Evolutionary conservation across 148 eudicot species (phyloP).

Genomic region (Drosera capensis): DNA sequence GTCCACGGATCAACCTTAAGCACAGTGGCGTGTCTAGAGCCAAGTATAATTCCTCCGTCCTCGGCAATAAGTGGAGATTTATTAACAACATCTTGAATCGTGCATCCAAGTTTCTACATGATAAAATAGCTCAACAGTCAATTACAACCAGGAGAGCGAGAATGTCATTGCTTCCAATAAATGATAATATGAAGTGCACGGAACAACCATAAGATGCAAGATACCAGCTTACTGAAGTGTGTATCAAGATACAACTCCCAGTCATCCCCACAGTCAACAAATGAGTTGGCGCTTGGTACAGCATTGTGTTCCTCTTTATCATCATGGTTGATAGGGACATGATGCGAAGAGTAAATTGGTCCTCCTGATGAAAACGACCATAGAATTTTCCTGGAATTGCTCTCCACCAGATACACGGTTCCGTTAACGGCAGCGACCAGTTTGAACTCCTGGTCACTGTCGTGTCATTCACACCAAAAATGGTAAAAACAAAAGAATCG

Average conservation of each 20-base stretch:
- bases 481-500: not conserved
- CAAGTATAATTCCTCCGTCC: constrained; percentile 67
- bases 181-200: not conserved
- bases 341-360: constrained; percentile 65
- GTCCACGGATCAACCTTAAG: constrained; percentile 69
- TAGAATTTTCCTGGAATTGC: constrained; percentile 39
- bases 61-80: constrained; percentile 56
- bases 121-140: not conserved
- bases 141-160: not conserved
- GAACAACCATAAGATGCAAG: constrained; percentile 2
- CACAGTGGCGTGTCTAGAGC: constrained; percentile 63
- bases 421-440: constrained; percentile 79
- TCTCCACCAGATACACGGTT: constrained; percentile 52
- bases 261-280: constrained; percentile 72
- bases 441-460: constrained; percentile 42
- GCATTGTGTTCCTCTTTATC: constrained; percentile 25
- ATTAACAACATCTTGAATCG: constrained; percentile 44
- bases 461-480: constrained; percentile 4
- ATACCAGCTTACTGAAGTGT: constrained; percentile 47
- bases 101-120: constrained; percentile 43
- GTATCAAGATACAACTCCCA: constrained; percentile 57
- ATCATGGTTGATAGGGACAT: constrained; percentile 29
- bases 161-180: not conserved
- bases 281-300: constrained; percentile 24
- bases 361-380: constrained; percentile 89